Evolutionary conservation across 1,284 basidiomycete species (phyloP), one percentile per base, ranked within the genome.

Genomic region (Puccinia coronata): DNA sequence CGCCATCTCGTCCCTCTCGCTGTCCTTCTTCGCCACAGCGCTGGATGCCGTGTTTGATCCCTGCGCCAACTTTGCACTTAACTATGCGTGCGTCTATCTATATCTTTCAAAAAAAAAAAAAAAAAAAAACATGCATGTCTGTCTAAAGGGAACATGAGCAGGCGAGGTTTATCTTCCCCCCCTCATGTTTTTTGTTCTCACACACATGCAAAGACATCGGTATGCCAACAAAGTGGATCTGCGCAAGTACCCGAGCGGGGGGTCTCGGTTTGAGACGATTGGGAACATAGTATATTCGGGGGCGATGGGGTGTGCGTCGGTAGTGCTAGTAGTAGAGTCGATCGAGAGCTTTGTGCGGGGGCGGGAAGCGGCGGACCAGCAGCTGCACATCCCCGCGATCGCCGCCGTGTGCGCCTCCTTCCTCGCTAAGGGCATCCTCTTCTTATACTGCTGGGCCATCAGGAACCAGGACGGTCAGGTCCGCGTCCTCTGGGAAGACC

Each of bases 401-500:
- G 69, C 72, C 31, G 55, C 80, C 34, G 80, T 81, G 6, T 79
- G 51, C 4, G 67, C 55, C 34, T 70, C 77, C 1, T 79, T 79
- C 51, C 16, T 79, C 63, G 91, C 93, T 83, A 99, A 99, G 87
- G 89, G 94, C 59, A 47, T 91, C 0, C 89, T 99, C 57, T 98
- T 97, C 87, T 61, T 95, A 5, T 96, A 96, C 87, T 96, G 95
- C 86, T 91, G 88, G 83, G 90, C 92, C 1, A 89, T 96, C 75
- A 90, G 93, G 57, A 89, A 89, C 57, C 90, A 90, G 82, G 94
- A 92, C 11, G 94, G 92, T 83, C 96, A 99, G 86, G 95, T 99
- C 0, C 90, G 91, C 78, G 91, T 98, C 5, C 89, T 98, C 34
- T 98, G 94, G 93, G 94, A 97, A 86, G 96, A 98, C 85, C 96